phyloP scores from a whole-genome alignment of 129 eudicot species.

The Flaveria linearis region DNA sequence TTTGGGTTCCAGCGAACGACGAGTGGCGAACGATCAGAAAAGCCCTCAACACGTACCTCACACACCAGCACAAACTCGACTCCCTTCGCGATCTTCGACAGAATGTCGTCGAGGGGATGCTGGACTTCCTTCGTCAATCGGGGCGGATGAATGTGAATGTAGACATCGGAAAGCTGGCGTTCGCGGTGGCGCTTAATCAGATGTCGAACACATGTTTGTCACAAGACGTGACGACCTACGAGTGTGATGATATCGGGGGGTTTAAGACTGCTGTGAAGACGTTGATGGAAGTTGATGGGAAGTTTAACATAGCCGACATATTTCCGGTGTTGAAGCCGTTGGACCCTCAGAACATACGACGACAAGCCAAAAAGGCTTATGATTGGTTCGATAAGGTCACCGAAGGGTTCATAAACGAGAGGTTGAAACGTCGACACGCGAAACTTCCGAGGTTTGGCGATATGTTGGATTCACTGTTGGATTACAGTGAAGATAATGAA shows the following conservation, averaged over 20 bases:
- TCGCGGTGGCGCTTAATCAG: not conserved
- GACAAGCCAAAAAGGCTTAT: not conserved
- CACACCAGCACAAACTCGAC: no score
- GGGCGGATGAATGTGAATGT: no score
- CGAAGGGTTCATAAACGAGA: not conserved
- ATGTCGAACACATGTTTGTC: slow-evolving; percentile 1
- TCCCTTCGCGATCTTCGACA: no score
- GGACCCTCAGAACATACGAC: not conserved
- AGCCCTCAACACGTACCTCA: no score
- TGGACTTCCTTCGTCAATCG: no score
- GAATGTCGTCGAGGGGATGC: no score
- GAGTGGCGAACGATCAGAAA: no score
- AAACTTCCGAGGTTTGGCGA: not conserved
- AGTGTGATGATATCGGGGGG: not conserved
- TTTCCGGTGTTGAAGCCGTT: slow-evolving; percentile 2
- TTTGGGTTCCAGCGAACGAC: no score
- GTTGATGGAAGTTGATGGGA: slow-evolving; percentile 5
- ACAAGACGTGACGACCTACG: not conserved
- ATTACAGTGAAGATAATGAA: not conserved
- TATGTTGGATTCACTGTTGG: slow-evolving; percentile 4
- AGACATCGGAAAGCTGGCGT: not conserved
- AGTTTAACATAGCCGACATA: slow-evolving; percentile 10
- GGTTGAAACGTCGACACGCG: not conserved
- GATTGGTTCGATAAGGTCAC: slow-evolving; percentile 3
- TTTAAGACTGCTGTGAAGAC: slow-evolving; percentile 1